These are phyloP conservation scores for Lasiosphaeria miniovina DNA, from an alignment of 495 filamentous ascomycete genomes.

Conservation along the genomic window DNA sequence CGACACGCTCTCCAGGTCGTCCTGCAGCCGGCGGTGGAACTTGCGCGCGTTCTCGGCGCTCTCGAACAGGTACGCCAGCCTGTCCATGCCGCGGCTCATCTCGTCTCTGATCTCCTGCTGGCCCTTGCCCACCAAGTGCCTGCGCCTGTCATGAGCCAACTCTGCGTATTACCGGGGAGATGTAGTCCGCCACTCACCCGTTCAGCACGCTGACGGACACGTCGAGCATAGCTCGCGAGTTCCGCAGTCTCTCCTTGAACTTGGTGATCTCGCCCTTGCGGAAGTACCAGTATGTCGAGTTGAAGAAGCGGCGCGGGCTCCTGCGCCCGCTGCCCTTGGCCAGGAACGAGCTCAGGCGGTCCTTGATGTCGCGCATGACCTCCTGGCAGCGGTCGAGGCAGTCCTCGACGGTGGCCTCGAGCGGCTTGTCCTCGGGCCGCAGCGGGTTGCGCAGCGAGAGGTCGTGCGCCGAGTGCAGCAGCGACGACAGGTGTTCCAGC, in stretches of 20 bases:
- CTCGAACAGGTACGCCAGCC: constrained; percentile 13
- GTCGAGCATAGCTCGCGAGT: constrained; percentile 21
- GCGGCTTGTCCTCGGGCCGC: constrained; percentile 10
- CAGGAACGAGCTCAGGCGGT: constrained; percentile 5
- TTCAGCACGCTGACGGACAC: constrained; percentile 17
- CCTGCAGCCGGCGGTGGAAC: constrained; percentile 15
- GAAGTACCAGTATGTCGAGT: constrained; percentile 11
- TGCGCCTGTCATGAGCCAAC: constrained; percentile 1
- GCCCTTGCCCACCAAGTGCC: constrained; percentile 22
- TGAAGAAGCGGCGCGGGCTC: constrained; percentile 14
- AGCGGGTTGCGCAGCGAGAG: constrained; percentile 11
- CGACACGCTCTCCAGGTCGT: constrained; percentile 23
- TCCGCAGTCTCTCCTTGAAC: constrained; percentile 18
- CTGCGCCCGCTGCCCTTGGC: constrained; percentile 4
- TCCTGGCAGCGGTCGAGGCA: constrained; percentile 15
- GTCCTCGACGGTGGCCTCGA: constrained; percentile 16
- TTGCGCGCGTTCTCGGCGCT: constrained; percentile 10
- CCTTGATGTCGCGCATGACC: constrained; percentile 15
- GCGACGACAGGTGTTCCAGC: constrained; percentile 18
- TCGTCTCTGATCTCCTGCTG: constrained; percentile 23
- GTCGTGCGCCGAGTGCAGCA: constrained; percentile 17
- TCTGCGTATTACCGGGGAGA: neutral
- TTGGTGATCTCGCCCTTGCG: constrained; percentile 15
- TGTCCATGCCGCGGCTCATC: constrained; percentile 14
- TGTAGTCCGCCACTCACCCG: neutral